Conservation (phyloP, 306 rosid species). For the Echinosophora koreensis region DNA sequence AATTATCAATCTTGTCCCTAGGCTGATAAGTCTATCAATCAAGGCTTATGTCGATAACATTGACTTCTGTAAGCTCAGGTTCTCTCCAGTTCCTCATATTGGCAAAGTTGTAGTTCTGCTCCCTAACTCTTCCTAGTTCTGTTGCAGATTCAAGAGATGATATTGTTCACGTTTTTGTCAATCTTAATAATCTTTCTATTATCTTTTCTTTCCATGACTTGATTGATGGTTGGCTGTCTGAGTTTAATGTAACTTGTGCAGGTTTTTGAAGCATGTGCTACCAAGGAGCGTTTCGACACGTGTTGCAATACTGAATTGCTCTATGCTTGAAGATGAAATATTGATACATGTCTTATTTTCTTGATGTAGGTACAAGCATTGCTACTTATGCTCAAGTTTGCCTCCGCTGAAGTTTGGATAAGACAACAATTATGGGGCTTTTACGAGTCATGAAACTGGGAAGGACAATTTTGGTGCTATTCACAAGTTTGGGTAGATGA, state of each 20-base stretch:
- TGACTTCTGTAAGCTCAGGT: slow-evolving; percentile 32
- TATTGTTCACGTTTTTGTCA: slow-evolving; percentile 26
- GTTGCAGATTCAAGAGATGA: slow-evolving; percentile 54
- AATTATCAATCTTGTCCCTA: background rate
- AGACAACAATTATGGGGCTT: background rate
- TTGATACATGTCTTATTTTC: slow-evolving; percentile 42
- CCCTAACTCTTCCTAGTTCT: slow-evolving; percentile 42
- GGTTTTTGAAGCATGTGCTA: slow-evolving; percentile 58
- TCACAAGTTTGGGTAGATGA: slow-evolving; percentile 27
- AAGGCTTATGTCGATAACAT: slow-evolving; percentile 25
- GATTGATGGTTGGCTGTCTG: slow-evolving; percentile 44
- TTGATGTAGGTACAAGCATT: slow-evolving; percentile 44
- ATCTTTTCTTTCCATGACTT: slow-evolving; percentile 41
- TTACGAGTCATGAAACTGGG: background rate
- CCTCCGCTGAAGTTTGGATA: slow-evolving; percentile 22
- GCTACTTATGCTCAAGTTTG: background rate
- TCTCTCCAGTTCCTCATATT: slow-evolving; percentile 19
- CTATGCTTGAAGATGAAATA: slow-evolving; percentile 41
- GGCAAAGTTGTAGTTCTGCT: slow-evolving; percentile 38
- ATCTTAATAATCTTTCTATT: slow-evolving; percentile 28
- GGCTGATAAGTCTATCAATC: slow-evolving; percentile 17
- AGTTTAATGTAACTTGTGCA: slow-evolving; percentile 63
- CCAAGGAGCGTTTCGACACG: slow-evolving; percentile 49
- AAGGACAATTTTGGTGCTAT: background rate
- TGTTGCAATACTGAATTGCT: slow-evolving; percentile 41